Percentiles rank a stretch among this genome's conserved stretches.
phyloP scores from a whole-genome alignment of 2,329 filamentous ascomycete species.

The Fusarium sp. region DNA sequence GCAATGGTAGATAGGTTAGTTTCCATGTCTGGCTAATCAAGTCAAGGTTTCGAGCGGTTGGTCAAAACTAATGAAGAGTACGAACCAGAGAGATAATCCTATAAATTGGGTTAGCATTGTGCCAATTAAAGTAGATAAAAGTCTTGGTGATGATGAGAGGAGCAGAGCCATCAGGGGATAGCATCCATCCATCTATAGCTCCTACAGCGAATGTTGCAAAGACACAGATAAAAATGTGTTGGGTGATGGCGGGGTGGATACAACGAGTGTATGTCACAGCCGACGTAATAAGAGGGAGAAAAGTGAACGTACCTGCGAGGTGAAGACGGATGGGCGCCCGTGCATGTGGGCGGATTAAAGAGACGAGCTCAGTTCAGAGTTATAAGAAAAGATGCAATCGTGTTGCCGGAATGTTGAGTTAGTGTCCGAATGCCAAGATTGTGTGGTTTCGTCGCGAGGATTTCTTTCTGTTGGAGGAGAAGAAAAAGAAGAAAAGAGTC shows the following conservation, averaged over 20 bases:
- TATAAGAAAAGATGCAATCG: conserved; percentile 30
- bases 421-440: conserved; percentile 1
- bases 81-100: conserved; percentile 82
- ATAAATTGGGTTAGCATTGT: conserved; percentile 53
- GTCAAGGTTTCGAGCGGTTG: conserved; percentile 49
- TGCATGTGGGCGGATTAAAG: conserved; percentile 77
- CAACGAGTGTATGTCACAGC: background rate
- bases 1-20: conserved; percentile 30
- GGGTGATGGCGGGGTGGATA: conserved; percentile 29
- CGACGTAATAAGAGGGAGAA: conserved; percentile 2
- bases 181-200: background rate
- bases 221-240: conserved; percentile 15
- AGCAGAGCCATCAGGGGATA: conserved; percentile 3
- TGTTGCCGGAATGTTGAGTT: conserved; percentile 8
- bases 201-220: conserved; percentile 7
- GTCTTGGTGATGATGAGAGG: background rate
- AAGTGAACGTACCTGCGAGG: conserved; percentile 73
- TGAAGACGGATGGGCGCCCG: conserved; percentile 84
- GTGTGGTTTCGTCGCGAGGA: conserved; percentile 17
- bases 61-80: conserved; percentile 45
- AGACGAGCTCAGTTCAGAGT: conserved; percentile 44
- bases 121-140: conserved; percentile 27
- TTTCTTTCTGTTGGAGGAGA: conserved; percentile 28
- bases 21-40: conserved; percentile 9
- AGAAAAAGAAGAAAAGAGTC: conserved; percentile 21